Conservation (phyloP, 768 basidiomycete genomes). For the Mycena galericulata region DNA sequence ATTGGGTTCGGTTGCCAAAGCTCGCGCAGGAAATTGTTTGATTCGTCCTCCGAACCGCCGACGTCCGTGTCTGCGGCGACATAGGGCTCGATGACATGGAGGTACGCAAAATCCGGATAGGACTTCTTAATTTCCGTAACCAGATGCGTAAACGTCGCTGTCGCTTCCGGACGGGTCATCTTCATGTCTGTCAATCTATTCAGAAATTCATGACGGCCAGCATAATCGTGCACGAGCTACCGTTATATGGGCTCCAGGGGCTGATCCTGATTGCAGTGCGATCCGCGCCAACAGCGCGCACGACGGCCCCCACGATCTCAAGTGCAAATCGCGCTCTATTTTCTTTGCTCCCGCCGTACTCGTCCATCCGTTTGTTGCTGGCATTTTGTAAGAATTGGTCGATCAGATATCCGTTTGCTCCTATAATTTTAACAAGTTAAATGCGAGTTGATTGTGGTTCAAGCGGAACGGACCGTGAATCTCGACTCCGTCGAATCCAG, state of each 20-base stretch:
- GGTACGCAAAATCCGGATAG: slow-evolving; percentile 54
- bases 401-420: slow-evolving; percentile 50
- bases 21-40: slow-evolving; percentile 40
- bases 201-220: slow-evolving; percentile 34
- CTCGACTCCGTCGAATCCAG: slow-evolving; percentile 67
- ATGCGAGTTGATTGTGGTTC: too few species aligned
- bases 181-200: slow-evolving; percentile 36
- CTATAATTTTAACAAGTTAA: too few species aligned
- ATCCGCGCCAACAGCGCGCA: slow-evolving; percentile 56
- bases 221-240: too few species aligned
- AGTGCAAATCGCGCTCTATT: slow-evolving; percentile 63
- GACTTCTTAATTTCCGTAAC: slow-evolving; percentile 39
- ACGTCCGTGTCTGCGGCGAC: slow-evolving; percentile 10
- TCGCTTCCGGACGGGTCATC: slow-evolving; percentile 49
- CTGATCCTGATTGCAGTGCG: slow-evolving; percentile 56
- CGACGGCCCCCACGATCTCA: slow-evolving; percentile 59
- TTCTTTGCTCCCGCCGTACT: slow-evolving; percentile 66
- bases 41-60: slow-evolving; percentile 8
- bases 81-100: slow-evolving; percentile 53
- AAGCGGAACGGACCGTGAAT: slow-evolving; percentile 29
- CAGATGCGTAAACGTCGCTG: slow-evolving; percentile 51
- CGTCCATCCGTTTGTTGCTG: slow-evolving; percentile 63
- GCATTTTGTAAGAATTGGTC: slow-evolving; percentile 61
- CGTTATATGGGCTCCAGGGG: slow-evolving; percentile 53
- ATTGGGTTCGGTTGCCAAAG: slow-evolving; percentile 42